Percentiles rank a stretch among this genome's conserved stretches.
These are phyloP conservation scores for Bacterosira constricta DNA, from an alignment of 108 stramenopile species.

Conservation along the genomic window DNA sequence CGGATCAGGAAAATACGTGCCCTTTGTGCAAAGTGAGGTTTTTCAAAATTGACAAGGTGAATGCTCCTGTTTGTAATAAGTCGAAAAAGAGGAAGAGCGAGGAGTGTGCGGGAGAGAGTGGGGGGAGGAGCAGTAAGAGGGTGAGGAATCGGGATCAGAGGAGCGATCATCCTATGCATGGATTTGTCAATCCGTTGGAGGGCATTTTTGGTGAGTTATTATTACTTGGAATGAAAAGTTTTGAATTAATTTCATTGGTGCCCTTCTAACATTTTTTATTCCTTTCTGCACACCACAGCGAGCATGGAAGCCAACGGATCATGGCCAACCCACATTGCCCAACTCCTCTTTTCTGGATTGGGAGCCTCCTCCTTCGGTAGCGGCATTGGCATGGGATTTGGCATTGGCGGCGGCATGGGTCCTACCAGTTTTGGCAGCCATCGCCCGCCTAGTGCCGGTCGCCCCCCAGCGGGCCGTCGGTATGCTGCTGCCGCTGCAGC, in stretches of 20 bases:
- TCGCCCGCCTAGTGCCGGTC: too few relatives aligned
- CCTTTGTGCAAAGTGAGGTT: conserved; percentile 88
- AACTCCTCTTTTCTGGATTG: conserved; percentile 46
- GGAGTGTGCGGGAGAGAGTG: conserved; percentile 2
- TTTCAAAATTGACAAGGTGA: conserved; percentile 72
- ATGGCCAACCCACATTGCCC: conserved; percentile 49
- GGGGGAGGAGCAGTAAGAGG: conserved; percentile 59
- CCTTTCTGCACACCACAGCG: conserved; percentile 1
- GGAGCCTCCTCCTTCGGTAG: conserved; percentile 30
- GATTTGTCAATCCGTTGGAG: conserved; percentile 25
- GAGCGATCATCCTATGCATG: conserved; percentile 42
- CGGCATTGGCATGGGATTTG: too few relatives aligned
- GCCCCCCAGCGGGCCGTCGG: too few relatives aligned
- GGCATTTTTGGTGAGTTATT: conserved; percentile 38
- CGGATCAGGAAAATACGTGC: conserved; percentile 86
- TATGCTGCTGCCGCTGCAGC: too few relatives aligned
- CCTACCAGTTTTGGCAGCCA: too few relatives aligned
- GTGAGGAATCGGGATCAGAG: conserved; percentile 75
- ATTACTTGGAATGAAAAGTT: background rate
- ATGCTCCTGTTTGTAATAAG: conserved; percentile 37
- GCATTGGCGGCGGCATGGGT: too few relatives aligned
- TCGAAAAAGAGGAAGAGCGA: conserved; percentile 1
- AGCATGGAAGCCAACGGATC: conserved; percentile 40
- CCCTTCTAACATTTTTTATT: background rate
- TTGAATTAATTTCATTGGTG: background rate